Base-by-base conservation (phyloP, 2,329 filamentous ascomycete genomes). In the Sarocladium oryzae region DNA sequence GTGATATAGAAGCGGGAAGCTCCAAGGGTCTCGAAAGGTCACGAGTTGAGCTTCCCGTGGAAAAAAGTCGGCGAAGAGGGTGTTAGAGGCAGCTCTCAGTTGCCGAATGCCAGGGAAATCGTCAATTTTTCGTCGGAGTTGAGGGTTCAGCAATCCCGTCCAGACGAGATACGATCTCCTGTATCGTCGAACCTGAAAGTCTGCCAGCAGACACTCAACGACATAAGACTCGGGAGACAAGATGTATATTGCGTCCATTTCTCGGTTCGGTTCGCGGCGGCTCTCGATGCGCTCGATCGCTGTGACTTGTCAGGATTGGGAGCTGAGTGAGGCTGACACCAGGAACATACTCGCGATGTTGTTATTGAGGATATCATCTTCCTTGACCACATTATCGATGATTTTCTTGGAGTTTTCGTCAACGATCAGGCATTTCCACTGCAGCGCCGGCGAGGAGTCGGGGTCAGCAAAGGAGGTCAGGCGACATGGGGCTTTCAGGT, bases 381-480 rank as follows among this genome's bases (percentile, higher is more conserved):
- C 88, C 63, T 89, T 92, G 66, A 92, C 82, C 43, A 89, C 87
- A 75, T 92, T 95, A 70, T 95, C 86, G 61, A 99, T 79, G 60
- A 99, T 80, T 68, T 86, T 91, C 66, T 85, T 85, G 66, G 89
- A 91, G 52, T 76, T 78, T 59, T 88, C 84, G 71, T 99, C 93
- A 61, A 96, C 76, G 50, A 99, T 85, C 59, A 99, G 75, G 58
- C 96, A 88, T 81, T 97, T 99, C 93, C 93, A 99, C 90, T 96
- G 33, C 37, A 49, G 45, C 37, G 53, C 24, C 41, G 46, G 11
- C 43, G 36, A 51, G 40, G 24, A 40, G 51, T 16, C 18, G 53
- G 21, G 28, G 36, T 51, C 33, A 51, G 21, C 36, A 7, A 30
- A 16, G 40, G 20, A 16, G 32, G 13, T 24, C 28, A 21, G 8